Percentiles rank a stretch among this genome's conserved stretches.
Evolutionary conservation across 352 stramenopile species (phyloP).

Genomic region (Globisporangium paroecandrum): DNA sequence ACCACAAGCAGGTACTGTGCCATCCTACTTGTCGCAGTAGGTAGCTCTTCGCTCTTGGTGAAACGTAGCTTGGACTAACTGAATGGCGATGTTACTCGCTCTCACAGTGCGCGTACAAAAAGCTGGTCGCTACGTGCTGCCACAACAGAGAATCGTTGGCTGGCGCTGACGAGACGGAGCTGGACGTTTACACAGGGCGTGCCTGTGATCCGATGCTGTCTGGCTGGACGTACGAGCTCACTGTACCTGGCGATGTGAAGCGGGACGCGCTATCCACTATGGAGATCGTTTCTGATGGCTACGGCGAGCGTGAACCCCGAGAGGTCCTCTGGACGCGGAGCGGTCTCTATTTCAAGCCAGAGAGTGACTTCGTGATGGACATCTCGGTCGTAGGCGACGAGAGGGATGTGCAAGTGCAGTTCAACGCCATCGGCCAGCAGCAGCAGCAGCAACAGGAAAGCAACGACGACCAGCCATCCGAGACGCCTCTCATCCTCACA

Average conservation of each 20-base stretch:
- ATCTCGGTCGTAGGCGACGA: not conserved
- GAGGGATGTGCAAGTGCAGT: not conserved
- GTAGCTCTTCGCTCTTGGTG: not conserved
- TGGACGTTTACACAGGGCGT: too few relatives aligned
- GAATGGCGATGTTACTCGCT: not conserved
- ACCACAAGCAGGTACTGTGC: not conserved
- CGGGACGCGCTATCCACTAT: not conserved
- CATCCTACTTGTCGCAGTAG: not conserved
- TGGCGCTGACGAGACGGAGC: not conserved
- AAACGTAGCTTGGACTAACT: not conserved
- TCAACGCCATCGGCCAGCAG: not conserved
- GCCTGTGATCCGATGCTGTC: not conserved
- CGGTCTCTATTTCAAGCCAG: not conserved
- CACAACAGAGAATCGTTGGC: not conserved
- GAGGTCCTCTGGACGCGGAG: not conserved
- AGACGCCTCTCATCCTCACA: not conserved
- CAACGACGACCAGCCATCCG: not conserved
- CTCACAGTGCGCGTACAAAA: not conserved
- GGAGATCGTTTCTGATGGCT: not conserved
- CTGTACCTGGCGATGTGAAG: not conserved
- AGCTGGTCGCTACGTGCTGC: not conserved
- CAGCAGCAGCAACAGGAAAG: not conserved
- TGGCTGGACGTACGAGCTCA: conserved; percentile 5
- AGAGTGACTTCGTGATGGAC: not conserved
- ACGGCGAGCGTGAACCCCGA: not conserved